Evolutionary conservation across 2,329 filamentous ascomycete species (phyloP), one percentile per base, ranked within the genome.

Genomic region (Phyllosticta citriasiana): DNA sequence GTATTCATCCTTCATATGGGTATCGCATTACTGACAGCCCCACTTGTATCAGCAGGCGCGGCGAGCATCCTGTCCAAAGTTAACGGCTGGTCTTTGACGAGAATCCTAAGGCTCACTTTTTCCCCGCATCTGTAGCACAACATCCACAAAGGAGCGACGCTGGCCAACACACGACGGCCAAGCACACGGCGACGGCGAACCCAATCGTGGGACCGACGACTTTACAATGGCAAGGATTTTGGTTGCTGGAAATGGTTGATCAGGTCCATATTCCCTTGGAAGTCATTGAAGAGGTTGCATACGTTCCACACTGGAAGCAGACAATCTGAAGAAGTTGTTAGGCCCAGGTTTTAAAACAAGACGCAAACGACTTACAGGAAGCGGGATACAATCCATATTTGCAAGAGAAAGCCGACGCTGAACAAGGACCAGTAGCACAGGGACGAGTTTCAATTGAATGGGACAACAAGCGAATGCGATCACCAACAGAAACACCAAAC

Each of bases 191-290:
- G 57, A 77, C 70, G 9, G 69, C 71, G 64, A 81, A 81, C 67
- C 80, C 80, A 53, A 83, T 67, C 1, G 80, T 83, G 47, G 81
- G 81, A 1, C 81, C 80, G 27, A 84, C 75, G 8, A 83, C 74
- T 67, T 83, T 84, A 67, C 80, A 83, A 64, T 78, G 79, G 61
- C 81, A 84, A 2, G 81, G 81, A 60, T 83, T 84, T 66, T 83
- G 79, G 63, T 82, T 75, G 8, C 80, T 83, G 54, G 71, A 24
- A 25, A 25, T 35, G 47, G 27, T 47, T 25, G 3, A 26, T 26
- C 54, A 53, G 33, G 27, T 22, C 51, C n/a, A 61, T 30, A 19
- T n/a, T 22, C 51, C 16, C 10, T 57, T 16, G 16, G 12, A 24
- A 26, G 26, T 53, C 57, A 30, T 53, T 22, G 26, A 40, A 57